A percentile compares a stretch with the other conserved stretches of the same genome.
Conservation (phyloP, 352 stramenopile species). For the Globisporangium cystogenes region DNA sequence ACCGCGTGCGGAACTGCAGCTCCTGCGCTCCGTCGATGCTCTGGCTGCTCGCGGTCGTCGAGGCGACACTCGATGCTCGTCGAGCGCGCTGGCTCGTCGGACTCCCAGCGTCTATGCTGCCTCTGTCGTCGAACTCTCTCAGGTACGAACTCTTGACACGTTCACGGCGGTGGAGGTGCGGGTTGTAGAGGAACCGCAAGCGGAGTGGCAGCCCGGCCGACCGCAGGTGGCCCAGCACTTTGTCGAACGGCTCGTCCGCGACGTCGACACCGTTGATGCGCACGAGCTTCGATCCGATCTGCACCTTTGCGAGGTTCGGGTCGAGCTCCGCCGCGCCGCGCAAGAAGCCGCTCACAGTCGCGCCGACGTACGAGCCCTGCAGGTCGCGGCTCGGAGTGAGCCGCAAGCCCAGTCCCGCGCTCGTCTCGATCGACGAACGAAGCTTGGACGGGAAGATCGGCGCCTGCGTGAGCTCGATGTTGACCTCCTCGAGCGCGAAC, state of each 20-base stretch:
- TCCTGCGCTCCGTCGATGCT: slow-evolving; percentile 1
- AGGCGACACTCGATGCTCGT: slow-evolving; percentile 6
- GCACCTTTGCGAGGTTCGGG: slow-evolving; percentile 44
- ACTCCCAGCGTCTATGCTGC: slow-evolving; percentile 9
- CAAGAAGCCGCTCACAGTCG: slow-evolving; percentile 63
- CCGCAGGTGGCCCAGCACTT: slow-evolving; percentile 49
- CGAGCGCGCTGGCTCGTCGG: slow-evolving; percentile 13
- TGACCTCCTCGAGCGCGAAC: slow-evolving; percentile 64
- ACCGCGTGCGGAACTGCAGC: slow-evolving; percentile 4
- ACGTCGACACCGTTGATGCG: slow-evolving; percentile 70
- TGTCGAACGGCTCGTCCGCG: slow-evolving; percentile 50
- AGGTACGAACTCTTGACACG: slow-evolving; percentile 13
- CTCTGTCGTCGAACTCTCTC: slow-evolving; percentile 12
- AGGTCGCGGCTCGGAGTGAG: slow-evolving; percentile 59
- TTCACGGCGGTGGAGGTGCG: slow-evolving; percentile 31
- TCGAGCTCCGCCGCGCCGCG: slow-evolving; percentile 54
- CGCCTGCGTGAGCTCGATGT: slow-evolving; percentile 43
- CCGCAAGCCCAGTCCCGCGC: slow-evolving; percentile 45
- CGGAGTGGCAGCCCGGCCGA: slow-evolving; percentile 43
- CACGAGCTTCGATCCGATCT: slow-evolving; percentile 58
- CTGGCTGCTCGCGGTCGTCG: background rate
- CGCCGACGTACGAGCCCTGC: slow-evolving; percentile 53
- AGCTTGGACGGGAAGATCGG: slow-evolving; percentile 66
- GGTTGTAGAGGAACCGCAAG: slow-evolving; percentile 63
- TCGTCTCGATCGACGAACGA: slow-evolving; percentile 49